Percentiles rank a stretch among this genome's conserved stretches.
phyloP scores from a whole-genome alignment of 202 grass and related monocot species.

The Digitaria exilis region DNA sequence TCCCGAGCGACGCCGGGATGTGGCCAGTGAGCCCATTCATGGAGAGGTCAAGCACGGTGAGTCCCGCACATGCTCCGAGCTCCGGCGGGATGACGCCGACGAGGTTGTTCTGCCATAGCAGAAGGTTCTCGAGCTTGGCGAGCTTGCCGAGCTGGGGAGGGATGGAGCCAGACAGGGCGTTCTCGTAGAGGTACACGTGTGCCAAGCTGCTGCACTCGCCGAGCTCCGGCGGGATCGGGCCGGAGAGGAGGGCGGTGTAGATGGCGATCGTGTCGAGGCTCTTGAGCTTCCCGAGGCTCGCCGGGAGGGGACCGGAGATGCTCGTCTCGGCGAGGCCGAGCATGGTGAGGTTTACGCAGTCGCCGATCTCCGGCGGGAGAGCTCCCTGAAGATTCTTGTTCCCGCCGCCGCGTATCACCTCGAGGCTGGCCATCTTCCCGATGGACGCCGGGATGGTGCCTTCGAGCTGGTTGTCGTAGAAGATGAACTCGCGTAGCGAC shows the following conservation, averaged over 20 bases:
- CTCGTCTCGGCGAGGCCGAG: constrained; percentile 89
- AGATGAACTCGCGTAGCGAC: constrained; percentile 50
- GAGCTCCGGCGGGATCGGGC: constrained; percentile 72
- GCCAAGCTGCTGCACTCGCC: constrained; percentile 56
- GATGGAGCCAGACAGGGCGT: constrained; percentile 67
- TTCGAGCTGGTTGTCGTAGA: constrained; percentile 88
- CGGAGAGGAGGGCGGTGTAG: constrained; percentile 78
- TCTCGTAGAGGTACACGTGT: constrained; percentile 87
- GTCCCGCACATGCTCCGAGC: constrained; percentile 52
- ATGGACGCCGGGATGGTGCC: constrained; percentile 67
- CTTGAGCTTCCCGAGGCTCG: constrained; percentile 58
- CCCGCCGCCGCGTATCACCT: constrained; percentile 71
- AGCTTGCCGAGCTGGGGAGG: constrained; percentile 63
- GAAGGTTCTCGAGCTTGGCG: constrained; percentile 55
- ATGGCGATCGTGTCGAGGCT: constrained; percentile 75
- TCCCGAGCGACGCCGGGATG: constrained; percentile 71
- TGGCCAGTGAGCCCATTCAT: constrained; percentile 78
- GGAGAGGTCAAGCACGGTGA: constrained; percentile 68
- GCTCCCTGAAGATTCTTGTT: constrained; percentile 86
- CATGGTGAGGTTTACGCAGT: constrained; percentile 65
- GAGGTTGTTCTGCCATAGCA: constrained; percentile 94
- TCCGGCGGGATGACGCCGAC: constrained; percentile 83
- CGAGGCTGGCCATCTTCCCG: constrained; percentile 54
- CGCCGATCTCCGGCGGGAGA: constrained; percentile 64
- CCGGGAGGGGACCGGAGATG: constrained; percentile 67